Percentiles rank a stretch among this genome's conserved stretches.
phyloP scores from a whole-genome alignment of 805 yeast genomes.

The Sugiyamaella valdiviana region DNA sequence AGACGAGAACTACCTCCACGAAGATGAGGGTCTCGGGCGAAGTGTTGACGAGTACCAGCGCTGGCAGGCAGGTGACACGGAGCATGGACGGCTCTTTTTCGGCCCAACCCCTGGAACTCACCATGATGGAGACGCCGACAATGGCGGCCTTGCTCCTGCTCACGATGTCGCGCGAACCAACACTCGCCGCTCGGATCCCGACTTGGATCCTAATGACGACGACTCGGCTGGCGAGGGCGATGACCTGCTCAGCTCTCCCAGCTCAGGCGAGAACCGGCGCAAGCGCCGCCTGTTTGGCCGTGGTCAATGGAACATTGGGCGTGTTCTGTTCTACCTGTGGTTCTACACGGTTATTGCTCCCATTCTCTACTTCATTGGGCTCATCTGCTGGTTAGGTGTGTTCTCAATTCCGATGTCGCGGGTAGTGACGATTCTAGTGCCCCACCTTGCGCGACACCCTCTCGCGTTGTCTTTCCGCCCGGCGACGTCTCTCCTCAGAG shows the following conservation, averaged over 20 bases:
- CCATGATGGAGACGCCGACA: constrained; percentile 6
- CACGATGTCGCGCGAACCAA: background rate
- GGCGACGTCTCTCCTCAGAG: constrained; percentile 28
- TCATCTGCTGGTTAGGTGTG: constrained; percentile 72
- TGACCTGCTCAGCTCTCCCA: constrained; percentile 7
- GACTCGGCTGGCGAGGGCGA: constrained; percentile 7
- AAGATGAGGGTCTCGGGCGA: constrained; percentile 86
- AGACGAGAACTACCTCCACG: constrained; percentile 74
- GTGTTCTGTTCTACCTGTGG: constrained; percentile 65
- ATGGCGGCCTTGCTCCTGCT: background rate
- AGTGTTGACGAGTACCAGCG: constrained; percentile 75
- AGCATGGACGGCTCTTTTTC: constrained; percentile 72
- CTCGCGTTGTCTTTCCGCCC: constrained; percentile 73
- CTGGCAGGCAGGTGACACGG: constrained; percentile 74
- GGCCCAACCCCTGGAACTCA: constrained; percentile 45
- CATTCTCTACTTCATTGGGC: constrained; percentile 46
- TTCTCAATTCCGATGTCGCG: constrained; percentile 93
- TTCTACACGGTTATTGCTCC: constrained; percentile 72
- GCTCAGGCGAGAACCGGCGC: constrained; percentile 2
- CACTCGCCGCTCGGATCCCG: background rate
- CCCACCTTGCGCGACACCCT: constrained; percentile 85
- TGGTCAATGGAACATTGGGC: constrained; percentile 83
- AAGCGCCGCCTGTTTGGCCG: constrained; percentile 69
- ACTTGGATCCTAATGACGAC: background rate
- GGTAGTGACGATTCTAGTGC: constrained; percentile 56